These are phyloP conservation scores for Paraconiothyrium brasiliense DNA, from an alignment of 2,329 filamentous ascomycete genomes.

Conservation along the genomic window DNA sequence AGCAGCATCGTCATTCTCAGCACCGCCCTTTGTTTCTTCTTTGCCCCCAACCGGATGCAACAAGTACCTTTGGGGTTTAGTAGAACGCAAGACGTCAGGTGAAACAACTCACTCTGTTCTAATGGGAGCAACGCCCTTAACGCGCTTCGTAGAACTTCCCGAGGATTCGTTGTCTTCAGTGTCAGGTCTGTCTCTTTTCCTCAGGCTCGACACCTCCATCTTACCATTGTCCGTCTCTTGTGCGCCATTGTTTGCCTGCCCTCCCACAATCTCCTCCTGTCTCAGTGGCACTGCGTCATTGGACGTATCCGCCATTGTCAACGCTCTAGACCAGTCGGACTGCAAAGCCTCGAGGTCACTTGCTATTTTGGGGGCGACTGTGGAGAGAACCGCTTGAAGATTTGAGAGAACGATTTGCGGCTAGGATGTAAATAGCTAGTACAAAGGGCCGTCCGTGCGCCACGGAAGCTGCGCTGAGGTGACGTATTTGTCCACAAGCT, in stretches of 20 bases:
- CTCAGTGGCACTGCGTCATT: slow-evolving; percentile 2
- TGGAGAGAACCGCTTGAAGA: slow-evolving; percentile 15
- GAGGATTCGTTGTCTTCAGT: slow-evolving; percentile 45
- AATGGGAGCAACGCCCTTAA: slow-evolving; percentile 71
- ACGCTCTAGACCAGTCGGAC: slow-evolving; percentile 8
- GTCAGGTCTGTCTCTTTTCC: slow-evolving; percentile 42
- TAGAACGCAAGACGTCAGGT: background rate
- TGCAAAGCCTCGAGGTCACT: slow-evolving; percentile 11
- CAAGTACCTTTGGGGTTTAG: slow-evolving; percentile 45
- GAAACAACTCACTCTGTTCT: slow-evolving; percentile 71
- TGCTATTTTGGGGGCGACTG: slow-evolving; percentile 21
- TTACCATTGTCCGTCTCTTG: slow-evolving; percentile 15
- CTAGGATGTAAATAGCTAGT: slow-evolving; percentile 15
- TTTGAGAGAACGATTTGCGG: slow-evolving; percentile 17
- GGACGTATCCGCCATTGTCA: slow-evolving; percentile 15
- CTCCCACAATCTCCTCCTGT: slow-evolving; percentile 19
- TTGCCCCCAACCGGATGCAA: slow-evolving; percentile 40
- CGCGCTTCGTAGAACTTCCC: slow-evolving; percentile 40
- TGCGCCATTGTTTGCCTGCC: slow-evolving; percentile 30
- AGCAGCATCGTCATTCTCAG: slow-evolving; percentile 65
- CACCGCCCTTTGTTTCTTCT: slow-evolving; percentile 34
- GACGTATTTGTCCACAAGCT: slow-evolving; percentile 47
- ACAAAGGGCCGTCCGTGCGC: slow-evolving; percentile 13
- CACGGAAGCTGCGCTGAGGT: slow-evolving; percentile 30
- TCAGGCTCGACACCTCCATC: slow-evolving; percentile 44